Evolutionary conservation across 345 rosid species (phyloP), one percentile per base, ranked within the genome.

Genomic region (Aegle marmelos): DNA sequence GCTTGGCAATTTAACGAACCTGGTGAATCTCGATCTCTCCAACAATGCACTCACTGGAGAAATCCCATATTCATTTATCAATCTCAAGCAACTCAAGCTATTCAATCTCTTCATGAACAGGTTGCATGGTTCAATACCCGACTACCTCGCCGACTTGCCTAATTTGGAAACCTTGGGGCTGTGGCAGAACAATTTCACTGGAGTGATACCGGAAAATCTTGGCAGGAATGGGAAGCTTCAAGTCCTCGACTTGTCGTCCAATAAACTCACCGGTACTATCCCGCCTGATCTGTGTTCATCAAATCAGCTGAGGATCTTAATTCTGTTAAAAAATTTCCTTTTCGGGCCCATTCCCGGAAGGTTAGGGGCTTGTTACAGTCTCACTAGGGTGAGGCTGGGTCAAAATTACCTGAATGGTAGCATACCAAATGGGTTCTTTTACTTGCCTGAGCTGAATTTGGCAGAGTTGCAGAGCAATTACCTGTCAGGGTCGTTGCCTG

Each of bases 181-280:
- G 4, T 91, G 95, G 95, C 77, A 66, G 72, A 91, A 91, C 84
- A 91, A 91, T 78, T 86, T 91, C 84, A 91, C 93, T 0, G 95
- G 95, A 9, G 71, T 76, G 53, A 90, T 91, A 57, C 95, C 95
- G 6, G 72, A 80, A 41, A 85, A 80, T 60, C 90, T 91, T 25
- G 95, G 95, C 61, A 76, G 63, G 39, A 88, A 87, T 25, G 86
- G 91, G 73, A 87, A 77, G 83, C 86, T 91, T 39, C 82, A 76
- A 31, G 73, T 61, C 37, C 87, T 91, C 24, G 95, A 91, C 75
- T 81, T 91, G 69, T 91, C 95, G n/a, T 83, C 88, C 79, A 90
- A 90, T 79, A 91, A 90, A 88, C 92, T 91, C 48, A 91, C 95
- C 0, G 95, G 95, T 57, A 79, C 67, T 36, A 84, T 91, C 82